Percentiles rank a stretch among this genome's conserved stretches.
These are phyloP conservation scores for Heliamphora exappendiculata DNA, from an alignment of 148 eudicot species.

Conservation along the genomic window DNA sequence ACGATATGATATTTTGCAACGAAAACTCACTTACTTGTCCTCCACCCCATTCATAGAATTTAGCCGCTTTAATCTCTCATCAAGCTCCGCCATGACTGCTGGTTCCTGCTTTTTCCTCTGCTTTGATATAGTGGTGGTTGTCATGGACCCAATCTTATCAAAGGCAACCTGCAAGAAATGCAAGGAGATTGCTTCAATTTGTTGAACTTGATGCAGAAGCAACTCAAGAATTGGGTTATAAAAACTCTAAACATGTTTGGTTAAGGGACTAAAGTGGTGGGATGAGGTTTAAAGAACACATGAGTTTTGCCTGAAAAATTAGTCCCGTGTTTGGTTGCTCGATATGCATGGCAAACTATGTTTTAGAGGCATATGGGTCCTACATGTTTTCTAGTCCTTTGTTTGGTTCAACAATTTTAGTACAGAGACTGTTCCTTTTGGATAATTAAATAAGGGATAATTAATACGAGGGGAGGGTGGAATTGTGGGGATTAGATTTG, in stretches of 20 bases:
- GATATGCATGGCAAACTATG: no score
- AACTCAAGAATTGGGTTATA: not conserved
- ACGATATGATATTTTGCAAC: not conserved
- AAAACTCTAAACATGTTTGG: not conserved
- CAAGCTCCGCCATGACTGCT: slow-evolving; percentile 92
- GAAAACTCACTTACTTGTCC: slow-evolving; percentile 17
- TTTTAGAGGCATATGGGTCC: no score
- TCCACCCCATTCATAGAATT: slow-evolving; percentile 35
- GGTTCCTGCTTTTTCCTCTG: slow-evolving; percentile 89
- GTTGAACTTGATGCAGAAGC: not conserved
- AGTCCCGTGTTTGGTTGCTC: no score
- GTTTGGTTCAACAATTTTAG: no score
- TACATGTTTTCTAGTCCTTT: no score
- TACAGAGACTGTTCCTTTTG: no score
- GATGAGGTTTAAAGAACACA: no score
- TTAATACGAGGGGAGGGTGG: no score
- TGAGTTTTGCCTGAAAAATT: no score
- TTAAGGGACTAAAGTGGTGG: no score
- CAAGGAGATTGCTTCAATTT: not conserved
- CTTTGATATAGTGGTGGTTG: slow-evolving; percentile 62
- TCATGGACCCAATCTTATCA: slow-evolving; percentile 78
- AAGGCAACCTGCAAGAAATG: slow-evolving; percentile 68
- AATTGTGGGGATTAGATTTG: no score
- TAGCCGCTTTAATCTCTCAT: slow-evolving; percentile 60
- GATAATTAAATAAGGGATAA: no score